phyloP scores from a whole-genome alignment of 257 asterid genomes.

The Forsythia viridissima region DNA sequence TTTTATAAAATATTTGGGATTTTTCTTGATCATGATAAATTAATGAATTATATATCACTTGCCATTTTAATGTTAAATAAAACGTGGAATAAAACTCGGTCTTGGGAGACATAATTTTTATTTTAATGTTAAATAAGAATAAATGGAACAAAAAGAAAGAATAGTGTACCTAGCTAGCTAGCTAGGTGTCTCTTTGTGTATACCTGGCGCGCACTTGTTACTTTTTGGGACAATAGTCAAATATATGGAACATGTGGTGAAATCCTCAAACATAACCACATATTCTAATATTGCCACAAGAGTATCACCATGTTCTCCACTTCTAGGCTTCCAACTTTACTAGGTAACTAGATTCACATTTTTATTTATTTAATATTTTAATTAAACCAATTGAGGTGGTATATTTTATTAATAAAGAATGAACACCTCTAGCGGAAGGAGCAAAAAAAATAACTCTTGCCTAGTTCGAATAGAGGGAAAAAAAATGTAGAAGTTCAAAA shows the following conservation, averaged over 20 bases:
- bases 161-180: background rate
- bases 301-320: background rate
- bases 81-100: too few species aligned
- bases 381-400: too few species aligned
- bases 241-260: conserved; percentile 15
- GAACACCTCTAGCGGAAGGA: too few species aligned
- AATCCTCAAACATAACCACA: background rate
- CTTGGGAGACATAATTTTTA: background rate
- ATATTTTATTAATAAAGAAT: too few species aligned
- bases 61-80: background rate
- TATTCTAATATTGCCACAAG: background rate
- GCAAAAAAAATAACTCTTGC: too few species aligned
- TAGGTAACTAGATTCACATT: background rate
- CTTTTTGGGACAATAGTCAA: conserved; percentile 6
- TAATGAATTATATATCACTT: too few species aligned
- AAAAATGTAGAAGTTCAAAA: too few species aligned
- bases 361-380: too few species aligned
- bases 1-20: too few species aligned
- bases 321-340: background rate
- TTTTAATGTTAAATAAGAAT: background rate
- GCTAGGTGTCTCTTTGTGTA: background rate
- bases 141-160: conserved; percentile 2
- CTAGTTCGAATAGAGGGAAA: too few species aligned
- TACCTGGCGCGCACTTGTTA: background rate
- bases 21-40: too few species aligned